These are phyloP conservation scores for Vicia villosa DNA, from an alignment of 306 rosid species.

Conservation along the genomic window DNA sequence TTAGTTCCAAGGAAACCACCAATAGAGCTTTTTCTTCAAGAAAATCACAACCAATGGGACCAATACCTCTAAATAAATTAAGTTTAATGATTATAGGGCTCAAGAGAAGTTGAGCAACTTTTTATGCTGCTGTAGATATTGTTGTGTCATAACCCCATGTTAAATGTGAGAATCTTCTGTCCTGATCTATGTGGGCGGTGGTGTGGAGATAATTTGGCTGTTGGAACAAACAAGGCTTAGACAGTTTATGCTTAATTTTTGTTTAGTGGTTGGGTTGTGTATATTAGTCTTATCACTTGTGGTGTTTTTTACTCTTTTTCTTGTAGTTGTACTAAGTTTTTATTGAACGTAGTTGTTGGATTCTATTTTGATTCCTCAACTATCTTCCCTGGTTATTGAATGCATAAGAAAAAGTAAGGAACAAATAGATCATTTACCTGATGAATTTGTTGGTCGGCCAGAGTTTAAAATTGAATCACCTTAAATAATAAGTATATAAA, in stretches of 20 bases:
- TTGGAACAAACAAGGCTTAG: neutral
- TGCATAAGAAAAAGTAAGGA: neutral
- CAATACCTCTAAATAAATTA: constrained; percentile 11
- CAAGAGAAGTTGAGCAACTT: neutral
- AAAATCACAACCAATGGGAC: constrained; percentile 5
- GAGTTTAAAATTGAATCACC: neutral
- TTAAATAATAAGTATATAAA: neutral
- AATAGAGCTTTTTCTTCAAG: neutral
- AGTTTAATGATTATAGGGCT: neutral
- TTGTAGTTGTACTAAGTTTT: neutral
- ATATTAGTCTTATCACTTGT: neutral
- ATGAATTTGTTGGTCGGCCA: constrained; percentile 5
- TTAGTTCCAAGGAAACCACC: neutral
- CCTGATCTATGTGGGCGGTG: neutral
- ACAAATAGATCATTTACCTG: neutral
- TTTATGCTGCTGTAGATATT: constrained; percentile 3
- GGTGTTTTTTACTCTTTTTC: neutral
- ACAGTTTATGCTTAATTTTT: neutral
- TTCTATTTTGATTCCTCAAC: constrained; percentile 1
- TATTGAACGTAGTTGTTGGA: neutral
- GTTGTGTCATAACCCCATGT: neutral
- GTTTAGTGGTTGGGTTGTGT: neutral
- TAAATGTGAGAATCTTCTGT: constrained; percentile 24
- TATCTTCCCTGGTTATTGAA: constrained; percentile 1
- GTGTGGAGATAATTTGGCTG: neutral